phyloP scores from a whole-genome alignment of 805 yeast species.

The Vanderwaltozyma yarrowii region DNA sequence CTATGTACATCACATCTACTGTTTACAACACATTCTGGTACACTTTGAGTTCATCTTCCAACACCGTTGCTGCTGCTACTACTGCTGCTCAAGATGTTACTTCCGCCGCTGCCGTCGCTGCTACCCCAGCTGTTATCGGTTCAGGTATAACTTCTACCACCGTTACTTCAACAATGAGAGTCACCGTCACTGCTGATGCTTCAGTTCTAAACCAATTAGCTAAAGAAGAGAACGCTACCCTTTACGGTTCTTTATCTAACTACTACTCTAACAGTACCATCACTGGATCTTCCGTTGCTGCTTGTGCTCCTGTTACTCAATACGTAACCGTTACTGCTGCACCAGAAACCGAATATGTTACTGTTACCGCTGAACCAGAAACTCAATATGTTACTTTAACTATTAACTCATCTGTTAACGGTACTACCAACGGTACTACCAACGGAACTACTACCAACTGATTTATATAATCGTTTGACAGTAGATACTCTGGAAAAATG shows the following conservation, averaged over 20 bases:
- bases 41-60: constrained; percentile 10
- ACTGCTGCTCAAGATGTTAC: constrained; percentile 6
- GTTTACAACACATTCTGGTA: constrained; percentile 5
- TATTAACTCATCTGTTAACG: not conserved
- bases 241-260: not conserved
- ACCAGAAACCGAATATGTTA: constrained; percentile 10
- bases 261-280: not conserved
- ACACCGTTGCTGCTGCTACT: constrained; percentile 6
- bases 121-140: constrained; percentile 1
- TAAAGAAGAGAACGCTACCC: not conserved
- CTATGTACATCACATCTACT: constrained; percentile 14
- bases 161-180: constrained; percentile 11
- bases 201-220: not conserved
- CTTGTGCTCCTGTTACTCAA: constrained; percentile 5
- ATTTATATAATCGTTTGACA: too few relatives aligned
- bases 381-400: constrained; percentile 4
- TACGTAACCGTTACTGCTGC: constrained; percentile 14
- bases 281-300: not conserved
- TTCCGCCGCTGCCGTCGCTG: constrained; percentile 5
- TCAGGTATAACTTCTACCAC: constrained; percentile 5
- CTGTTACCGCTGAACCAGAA: constrained; percentile 7
- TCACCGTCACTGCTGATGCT: constrained; percentile 4
- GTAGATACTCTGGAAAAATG: not conserved
- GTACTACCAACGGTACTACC: not conserved
- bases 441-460: not conserved